Conservation (phyloP, 179 eudicot species). For the Silene vulgaris region DNA sequence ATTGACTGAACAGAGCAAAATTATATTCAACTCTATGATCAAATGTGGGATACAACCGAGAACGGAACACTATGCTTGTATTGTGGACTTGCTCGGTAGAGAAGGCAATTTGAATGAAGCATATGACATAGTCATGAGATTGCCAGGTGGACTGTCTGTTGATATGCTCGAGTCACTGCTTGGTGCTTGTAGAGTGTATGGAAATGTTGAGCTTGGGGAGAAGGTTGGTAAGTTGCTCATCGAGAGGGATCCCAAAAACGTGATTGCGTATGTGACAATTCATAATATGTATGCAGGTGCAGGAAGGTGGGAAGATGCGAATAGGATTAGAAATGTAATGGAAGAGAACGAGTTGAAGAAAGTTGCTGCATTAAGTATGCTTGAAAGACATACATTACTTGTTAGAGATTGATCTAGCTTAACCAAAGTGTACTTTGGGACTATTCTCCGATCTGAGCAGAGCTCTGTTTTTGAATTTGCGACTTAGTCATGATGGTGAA, state of each 20-base stretch:
- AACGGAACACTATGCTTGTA: constrained; percentile 53
- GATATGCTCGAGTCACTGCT: constrained; percentile 48
- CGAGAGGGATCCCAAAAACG: constrained; percentile 37
- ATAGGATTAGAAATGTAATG: constrained; percentile 40
- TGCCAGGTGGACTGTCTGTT: constrained; percentile 32
- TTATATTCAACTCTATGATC: constrained; percentile 44
- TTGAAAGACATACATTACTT: constrained; percentile 13
- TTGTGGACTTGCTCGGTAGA: constrained; percentile 64
- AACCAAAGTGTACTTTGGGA: not conserved
- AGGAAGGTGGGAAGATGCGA: constrained; percentile 62
- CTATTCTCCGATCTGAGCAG: too few relatives aligned
- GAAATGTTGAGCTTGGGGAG: constrained; percentile 46
- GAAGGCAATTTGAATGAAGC: constrained; percentile 56
- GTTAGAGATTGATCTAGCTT: not conserved
- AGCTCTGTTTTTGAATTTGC: too few relatives aligned
- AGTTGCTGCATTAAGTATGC: constrained; percentile 45
- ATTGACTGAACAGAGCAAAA: constrained; percentile 39
- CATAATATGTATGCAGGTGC: constrained; percentile 63
- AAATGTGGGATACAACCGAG: constrained; percentile 32
- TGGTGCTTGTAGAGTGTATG: constrained; percentile 60
- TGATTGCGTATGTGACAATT: constrained; percentile 42
- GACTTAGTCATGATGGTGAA: too few relatives aligned
- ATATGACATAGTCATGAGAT: constrained; percentile 37
- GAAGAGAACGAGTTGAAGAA: constrained; percentile 43
- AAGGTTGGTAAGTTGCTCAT: constrained; percentile 41